Percentiles rank a stretch among this genome's conserved stretches.
Evolutionary conservation across 2,329 filamentous ascomycete genomes (phyloP).

Genomic region (Akanthomyces lecanii): DNA sequence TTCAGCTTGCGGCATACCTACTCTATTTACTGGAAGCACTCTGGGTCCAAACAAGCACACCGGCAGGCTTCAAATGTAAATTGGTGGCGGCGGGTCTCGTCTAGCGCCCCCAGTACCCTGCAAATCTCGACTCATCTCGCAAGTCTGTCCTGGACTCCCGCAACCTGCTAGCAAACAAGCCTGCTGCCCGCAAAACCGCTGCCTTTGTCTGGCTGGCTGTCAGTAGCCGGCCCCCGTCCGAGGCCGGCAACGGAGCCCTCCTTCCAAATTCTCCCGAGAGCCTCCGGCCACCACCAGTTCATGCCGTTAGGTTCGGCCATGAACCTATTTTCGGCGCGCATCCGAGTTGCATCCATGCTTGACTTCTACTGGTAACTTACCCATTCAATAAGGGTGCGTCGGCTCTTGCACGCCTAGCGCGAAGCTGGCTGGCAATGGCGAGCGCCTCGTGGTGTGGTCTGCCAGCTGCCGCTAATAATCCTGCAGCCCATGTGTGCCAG

Average conservation of each 20-base stretch:
- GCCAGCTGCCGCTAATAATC: background rate
- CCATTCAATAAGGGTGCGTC: background rate
- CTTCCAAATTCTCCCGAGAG: conserved; percentile 5
- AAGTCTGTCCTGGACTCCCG: background rate
- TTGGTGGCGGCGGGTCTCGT: conserved; percentile 9
- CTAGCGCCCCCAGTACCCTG: background rate
- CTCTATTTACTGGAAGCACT: background rate
- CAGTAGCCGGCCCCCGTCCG: conserved; percentile 9
- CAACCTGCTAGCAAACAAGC: too few species aligned
- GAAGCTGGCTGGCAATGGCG: too few species aligned
- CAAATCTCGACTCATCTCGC: conserved; percentile 1
- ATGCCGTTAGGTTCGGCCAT: background rate
- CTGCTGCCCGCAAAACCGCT: background rate
- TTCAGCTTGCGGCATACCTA: too few species aligned
- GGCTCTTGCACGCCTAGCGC: background rate
- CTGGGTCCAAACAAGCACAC: background rate
- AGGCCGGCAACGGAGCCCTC: conserved; percentile 9
- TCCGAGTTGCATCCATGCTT: too few species aligned
- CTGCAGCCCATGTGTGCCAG: too few species aligned
- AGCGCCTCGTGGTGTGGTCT: background rate
- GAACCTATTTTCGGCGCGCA: too few species aligned
- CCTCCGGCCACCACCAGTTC: background rate
- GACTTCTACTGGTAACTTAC: background rate
- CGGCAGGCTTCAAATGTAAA: background rate
- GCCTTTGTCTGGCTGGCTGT: too few species aligned